Evolutionary conservation across 805 yeast species (phyloP), one percentile per base, ranked within the genome.

Genomic region (Starmerella davenportii): DNA sequence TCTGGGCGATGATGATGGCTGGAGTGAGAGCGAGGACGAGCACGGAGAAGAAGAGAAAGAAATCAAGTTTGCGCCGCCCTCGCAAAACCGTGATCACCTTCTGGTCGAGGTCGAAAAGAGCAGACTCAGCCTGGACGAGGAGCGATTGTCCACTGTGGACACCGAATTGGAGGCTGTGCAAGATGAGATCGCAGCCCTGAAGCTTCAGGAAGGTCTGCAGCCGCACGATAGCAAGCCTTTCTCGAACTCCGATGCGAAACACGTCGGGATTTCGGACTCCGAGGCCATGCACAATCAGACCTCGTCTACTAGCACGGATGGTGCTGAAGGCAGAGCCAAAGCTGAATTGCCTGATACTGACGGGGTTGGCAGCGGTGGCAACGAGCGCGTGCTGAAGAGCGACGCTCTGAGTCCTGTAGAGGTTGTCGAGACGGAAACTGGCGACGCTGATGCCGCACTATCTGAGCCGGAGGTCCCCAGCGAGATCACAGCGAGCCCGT

Each of bases 21-120:
- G 48, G 47, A 46, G 45, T 31, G 45, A 50, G 17, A 50, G 43
- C 14, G 38, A 34, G 3, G 52, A 45, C 18, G 43, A 35, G 23
- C 44, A 46, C n/a, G 50, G 36, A 29, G 35, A 20, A 32, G 44
- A 36, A 7, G 54, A 46, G 31, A 48, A 46, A 29, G 34, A 37
- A 32, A 43, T 50, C 16, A 31, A 30, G 15, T 34, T 46, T 17
- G 46, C 44, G 5, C 44, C 41, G 21, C 50, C 51, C 15, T 42
- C 38, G 19, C 13, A 28, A 18, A 25, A 27, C 15, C 35, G 35
- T 15, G 32, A 38, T 3, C 31, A n/a, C 11, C 37, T 38, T 17
- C 40, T 30, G 34, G 30, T 17, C 9, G 34, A 23, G 17, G 44
- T 38, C n/a, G 21, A 34, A 19, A 23, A 7, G 25, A 11, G 25